phyloP scores from a whole-genome alignment of 129 eudicot genomes.

The Pittosporum tobira region DNA sequence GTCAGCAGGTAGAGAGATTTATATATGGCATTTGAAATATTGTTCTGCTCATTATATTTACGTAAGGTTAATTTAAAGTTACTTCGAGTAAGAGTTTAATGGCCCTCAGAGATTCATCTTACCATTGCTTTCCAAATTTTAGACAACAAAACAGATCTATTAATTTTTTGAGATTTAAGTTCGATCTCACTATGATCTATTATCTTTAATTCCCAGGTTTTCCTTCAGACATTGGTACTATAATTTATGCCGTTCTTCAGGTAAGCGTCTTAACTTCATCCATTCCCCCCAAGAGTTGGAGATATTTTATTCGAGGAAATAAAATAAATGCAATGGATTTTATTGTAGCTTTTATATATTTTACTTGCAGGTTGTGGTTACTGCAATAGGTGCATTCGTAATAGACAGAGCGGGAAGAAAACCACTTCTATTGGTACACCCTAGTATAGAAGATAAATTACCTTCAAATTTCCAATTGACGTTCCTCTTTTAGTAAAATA shows the following conservation, averaged over 20 bases:
- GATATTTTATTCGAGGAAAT: background rate
- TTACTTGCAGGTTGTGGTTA: conserved; percentile 40
- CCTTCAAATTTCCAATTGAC: background rate
- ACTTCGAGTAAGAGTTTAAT: background rate
- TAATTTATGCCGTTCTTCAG: conserved; percentile 41
- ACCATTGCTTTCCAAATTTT: background rate
- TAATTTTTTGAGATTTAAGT: background rate
- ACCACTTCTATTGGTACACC: conserved; percentile 74
- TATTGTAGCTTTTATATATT: background rate
- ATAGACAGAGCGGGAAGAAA: conserved; percentile 94
- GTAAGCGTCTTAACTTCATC: conserved; percentile 16
- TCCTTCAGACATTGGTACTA: conserved; percentile 39
- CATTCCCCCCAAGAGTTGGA: background rate
- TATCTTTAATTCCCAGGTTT: conserved; percentile 21
- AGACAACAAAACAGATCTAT: background rate
- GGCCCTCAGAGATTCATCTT: background rate
- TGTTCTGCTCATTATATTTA: background rate
- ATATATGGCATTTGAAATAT: background rate
- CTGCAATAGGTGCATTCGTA: conserved; percentile 60
- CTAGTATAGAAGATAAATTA: conserved; percentile 4
- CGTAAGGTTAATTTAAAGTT: background rate
- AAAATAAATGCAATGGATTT: background rate
- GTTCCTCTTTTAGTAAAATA: background rate
- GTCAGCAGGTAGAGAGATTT: conserved; percentile 43
- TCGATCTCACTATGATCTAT: background rate